A percentile compares a stretch with the other conserved stretches of the same genome.
These are phyloP conservation scores for Helicostylum pulchrum DNA, from an alignment of 192 early-diverging fungal species.

Conservation along the genomic window DNA sequence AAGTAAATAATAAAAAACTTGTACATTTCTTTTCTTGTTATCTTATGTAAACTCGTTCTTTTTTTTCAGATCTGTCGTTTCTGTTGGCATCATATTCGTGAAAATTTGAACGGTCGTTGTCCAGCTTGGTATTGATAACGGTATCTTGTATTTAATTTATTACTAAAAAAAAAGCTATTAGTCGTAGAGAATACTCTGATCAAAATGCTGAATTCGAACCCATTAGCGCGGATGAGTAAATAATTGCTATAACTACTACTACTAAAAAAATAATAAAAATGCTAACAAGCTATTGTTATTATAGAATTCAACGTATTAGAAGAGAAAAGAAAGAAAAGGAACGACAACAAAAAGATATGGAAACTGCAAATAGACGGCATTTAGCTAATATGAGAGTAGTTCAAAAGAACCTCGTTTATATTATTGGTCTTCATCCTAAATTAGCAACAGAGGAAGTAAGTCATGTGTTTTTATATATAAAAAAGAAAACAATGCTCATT, in stretches of 20 bases:
- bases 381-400: constrained; percentile 91
- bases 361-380: constrained; percentile 71
- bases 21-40: not conserved
- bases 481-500: not conserved
- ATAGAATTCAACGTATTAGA: constrained; percentile 61
- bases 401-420: constrained; percentile 97
- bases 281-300: not conserved
- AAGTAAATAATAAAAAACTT: constrained; percentile 53
- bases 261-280: not conserved
- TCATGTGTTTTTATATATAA: not conserved
- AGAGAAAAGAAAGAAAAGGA: constrained; percentile 81
- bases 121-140: constrained; percentile 69
- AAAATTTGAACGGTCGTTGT: constrained; percentile 86
- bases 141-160: not conserved
- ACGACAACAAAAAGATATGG: constrained; percentile 86
- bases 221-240: constrained; percentile 83
- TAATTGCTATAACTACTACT: not conserved
- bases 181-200: constrained; percentile 90
- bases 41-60: not conserved
- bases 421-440: constrained; percentile 86
- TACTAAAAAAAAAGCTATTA: not conserved
- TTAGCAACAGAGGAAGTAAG: constrained; percentile 85
- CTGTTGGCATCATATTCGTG: constrained; percentile 97
- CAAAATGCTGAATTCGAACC: constrained; percentile 85
- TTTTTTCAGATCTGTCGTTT: constrained; percentile 88